Evolutionary conservation across 108 stramenopile species (phyloP), one percentile per base, ranked within the genome.

Genomic region (Skeletonema marinoi): DNA sequence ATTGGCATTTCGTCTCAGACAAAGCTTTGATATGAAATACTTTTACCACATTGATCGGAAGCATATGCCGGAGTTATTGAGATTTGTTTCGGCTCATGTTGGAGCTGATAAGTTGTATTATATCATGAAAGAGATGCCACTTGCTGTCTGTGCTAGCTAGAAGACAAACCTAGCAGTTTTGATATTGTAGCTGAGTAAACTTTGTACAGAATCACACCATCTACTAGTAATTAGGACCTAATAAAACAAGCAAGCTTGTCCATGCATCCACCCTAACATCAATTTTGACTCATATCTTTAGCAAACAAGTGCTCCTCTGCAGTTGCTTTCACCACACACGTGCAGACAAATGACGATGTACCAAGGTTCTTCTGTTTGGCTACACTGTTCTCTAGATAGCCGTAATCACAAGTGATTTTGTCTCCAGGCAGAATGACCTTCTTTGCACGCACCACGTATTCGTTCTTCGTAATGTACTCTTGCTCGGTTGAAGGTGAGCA

Each of bases 351-450:
- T 21, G 54, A 56, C 1, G 54, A 56, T 56, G 54, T 56, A 10
- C 54, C 54, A 1, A 56, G 6, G 9, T 56, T 56, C 2, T 56
- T 56, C 54, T n/a, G 16, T 10, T 56, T 10, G 0, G n/a, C 63
- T 41, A 48, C 46, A 3, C 41, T 29, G 3, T 68, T 67, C 17
- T 78, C 78, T 44, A 78, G 32, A 12, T 7, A 41, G 54, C 41
- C 56, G 54, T 78, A 78, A 66, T 78, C 73, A 51, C 78, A 74
- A 19, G 72, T 78, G 21, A 78, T 74, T 25, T 74, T 68, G 13
- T 74, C 78, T 50, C 78, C 78, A 13, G 33, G 65, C 7, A 10
- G 14, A 65, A 78, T 78, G 2, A 67, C 6, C 65, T 68, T 74
- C 32, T 68, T 58, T n/a, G 78, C 78, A 67, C 25, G 36, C 39